Percentiles rank a stretch among this genome's conserved stretches.
phyloP scores from a whole-genome alignment of 345 rosid genomes.

The Arabidopsis thaliana region DNA sequence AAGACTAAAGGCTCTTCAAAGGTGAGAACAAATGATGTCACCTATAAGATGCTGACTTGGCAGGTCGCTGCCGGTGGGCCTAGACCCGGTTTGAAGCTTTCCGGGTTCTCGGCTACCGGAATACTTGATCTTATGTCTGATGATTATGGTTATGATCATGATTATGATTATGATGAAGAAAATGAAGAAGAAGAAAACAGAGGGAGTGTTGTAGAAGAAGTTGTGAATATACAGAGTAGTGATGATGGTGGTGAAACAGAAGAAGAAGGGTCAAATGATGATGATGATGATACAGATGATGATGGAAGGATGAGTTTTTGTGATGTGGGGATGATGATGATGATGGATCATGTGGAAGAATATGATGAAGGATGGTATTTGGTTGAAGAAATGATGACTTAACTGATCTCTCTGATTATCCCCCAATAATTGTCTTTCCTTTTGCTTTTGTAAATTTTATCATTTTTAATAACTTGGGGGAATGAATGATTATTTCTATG shows the following conservation, averaged over 20 bases:
- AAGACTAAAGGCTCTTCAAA: slow-evolving; percentile 50
- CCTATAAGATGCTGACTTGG: slow-evolving; percentile 55
- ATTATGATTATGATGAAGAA: slow-evolving; percentile 11
- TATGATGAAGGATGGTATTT: slow-evolving; percentile 64
- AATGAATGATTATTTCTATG: slow-evolving; percentile 31
- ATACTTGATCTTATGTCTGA: slow-evolving; percentile 52
- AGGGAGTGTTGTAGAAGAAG: slow-evolving; percentile 30
- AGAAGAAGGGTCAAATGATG: background rate
- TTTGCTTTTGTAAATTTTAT: slow-evolving; percentile 32
- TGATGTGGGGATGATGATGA: slow-evolving; percentile 49
- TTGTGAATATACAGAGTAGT: slow-evolving; percentile 21
- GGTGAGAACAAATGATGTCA: slow-evolving; percentile 50
- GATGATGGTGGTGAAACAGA: slow-evolving; percentile 15
- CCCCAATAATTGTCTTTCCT: slow-evolving; percentile 32
- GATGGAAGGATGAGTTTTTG: slow-evolving; percentile 33
- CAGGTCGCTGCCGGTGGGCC: slow-evolving; percentile 58
- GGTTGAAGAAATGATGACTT: slow-evolving; percentile 55
- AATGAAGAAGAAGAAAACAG: slow-evolving; percentile 23
- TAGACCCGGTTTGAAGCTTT: slow-evolving; percentile 49
- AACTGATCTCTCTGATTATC: slow-evolving; percentile 25
- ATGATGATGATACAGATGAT: slow-evolving; percentile 27
- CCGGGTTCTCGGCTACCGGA: slow-evolving; percentile 65
- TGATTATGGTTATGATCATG: slow-evolving; percentile 41
- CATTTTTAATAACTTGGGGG: slow-evolving; percentile 37
- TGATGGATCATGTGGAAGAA: slow-evolving; percentile 42